phyloP scores from a whole-genome alignment of 164 flowering plant genomes.

The Protea cynaroides region DNA sequence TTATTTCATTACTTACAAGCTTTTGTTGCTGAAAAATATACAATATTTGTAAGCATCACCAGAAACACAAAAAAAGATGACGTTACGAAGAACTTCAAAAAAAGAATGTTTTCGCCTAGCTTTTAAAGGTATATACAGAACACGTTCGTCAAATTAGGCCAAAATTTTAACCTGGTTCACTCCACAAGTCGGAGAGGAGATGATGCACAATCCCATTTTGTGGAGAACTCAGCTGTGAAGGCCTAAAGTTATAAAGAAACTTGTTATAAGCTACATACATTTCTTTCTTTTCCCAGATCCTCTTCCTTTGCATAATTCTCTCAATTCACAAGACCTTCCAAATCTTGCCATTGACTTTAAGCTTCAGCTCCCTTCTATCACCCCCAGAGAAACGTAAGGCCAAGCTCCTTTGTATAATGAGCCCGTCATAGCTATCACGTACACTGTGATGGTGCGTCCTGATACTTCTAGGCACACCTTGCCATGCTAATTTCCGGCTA shows the following conservation, averaged over 20 bases:
- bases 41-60: too few species aligned
- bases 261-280: background rate
- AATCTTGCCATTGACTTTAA: constrained; percentile 23
- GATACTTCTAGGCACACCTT: constrained; percentile 28
- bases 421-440: constrained; percentile 27
- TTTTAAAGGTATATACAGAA: background rate
- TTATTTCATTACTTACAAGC: too few species aligned
- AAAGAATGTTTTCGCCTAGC: background rate
- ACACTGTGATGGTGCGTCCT: constrained; percentile 17
- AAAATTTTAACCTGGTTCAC: background rate
- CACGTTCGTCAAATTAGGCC: background rate
- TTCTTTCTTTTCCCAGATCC: background rate
- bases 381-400: constrained; percentile 25
- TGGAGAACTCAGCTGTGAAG: background rate
- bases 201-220: background rate
- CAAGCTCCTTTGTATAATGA: constrained; percentile 23
- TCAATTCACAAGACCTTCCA: constrained; percentile 12
- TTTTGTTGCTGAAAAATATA: too few species aligned
- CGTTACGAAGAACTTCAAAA: too few species aligned
- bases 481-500: constrained; percentile 26
- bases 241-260: background rate
- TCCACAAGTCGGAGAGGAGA: background rate
- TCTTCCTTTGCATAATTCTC: background rate
- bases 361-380: constrained; percentile 19
- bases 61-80: too few species aligned